Conservation (phyloP, 495 filamentous ascomycete species). For the Tuber microsphaerosporum region DNA sequence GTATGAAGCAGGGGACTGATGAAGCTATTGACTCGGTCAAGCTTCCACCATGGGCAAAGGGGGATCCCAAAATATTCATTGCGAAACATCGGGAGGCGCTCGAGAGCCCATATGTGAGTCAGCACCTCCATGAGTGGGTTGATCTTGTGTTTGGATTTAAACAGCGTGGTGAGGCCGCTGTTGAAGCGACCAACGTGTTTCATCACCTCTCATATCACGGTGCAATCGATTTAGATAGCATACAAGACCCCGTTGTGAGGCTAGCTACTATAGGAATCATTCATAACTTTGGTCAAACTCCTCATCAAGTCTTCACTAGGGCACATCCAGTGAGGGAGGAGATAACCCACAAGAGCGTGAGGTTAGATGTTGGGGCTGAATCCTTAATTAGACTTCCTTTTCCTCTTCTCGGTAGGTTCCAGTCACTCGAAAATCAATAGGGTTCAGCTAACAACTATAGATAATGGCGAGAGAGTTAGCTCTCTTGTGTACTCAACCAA, state of each 20-base stretch:
- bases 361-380: conserved; percentile 70
- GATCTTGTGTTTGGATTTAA: conserved; percentile 93
- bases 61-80: conserved; percentile 91
- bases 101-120: conserved; percentile 88
- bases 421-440: background rate
- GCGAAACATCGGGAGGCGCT: conserved; percentile 88
- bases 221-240: conserved; percentile 83
- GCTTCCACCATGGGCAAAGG: conserved; percentile 93
- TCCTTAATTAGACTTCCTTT: conserved; percentile 73
- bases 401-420: conserved; percentile 15
- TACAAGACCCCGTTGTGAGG: conserved; percentile 77
- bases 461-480: conserved; percentile 71
- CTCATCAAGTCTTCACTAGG: conserved; percentile 82
- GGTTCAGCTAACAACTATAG: conserved; percentile 43
- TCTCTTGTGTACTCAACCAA: conserved; percentile 71
- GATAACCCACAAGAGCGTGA: conserved; percentile 46
- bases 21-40: conserved; percentile 74
- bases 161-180: conserved; percentile 84
- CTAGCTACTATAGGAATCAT: conserved; percentile 88
- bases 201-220: conserved; percentile 91
- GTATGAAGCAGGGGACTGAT: conserved; percentile 67
- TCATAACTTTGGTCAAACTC: conserved; percentile 97
- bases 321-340: conserved; percentile 69
- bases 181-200: conserved; percentile 91
- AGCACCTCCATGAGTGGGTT: conserved; percentile 88